Base-by-base conservation (phyloP, 225 moss, liverwort and hornwort genomes). In the Asterella californica region DNA sequence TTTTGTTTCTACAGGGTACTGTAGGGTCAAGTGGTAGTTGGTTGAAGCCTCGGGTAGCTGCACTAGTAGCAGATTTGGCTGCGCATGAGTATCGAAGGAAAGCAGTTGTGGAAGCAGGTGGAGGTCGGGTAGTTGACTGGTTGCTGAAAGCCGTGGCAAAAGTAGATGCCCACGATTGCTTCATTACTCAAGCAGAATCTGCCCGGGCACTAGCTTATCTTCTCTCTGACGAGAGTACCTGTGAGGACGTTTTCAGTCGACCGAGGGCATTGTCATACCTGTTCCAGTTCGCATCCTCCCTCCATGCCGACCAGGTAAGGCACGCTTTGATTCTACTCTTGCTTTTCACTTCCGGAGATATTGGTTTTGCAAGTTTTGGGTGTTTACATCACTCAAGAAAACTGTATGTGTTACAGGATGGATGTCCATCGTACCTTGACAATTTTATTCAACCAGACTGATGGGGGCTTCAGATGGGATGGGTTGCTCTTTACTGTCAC, bases 41-140 rank as follows among this genome's bases (percentile, higher is more conserved):
- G 99, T 91, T 95, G 87, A 93, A 89, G 52, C 95, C 99, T 80
- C 91, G 93, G 60, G 95, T 99, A 53, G 95, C 99, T 67, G 85
- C 92, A 55, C 81, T 99, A 47, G 83, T 99, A 75, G 99, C 99
- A 47, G 99, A 99, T 89, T 83, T 99, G 85, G 92, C 92, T 76
- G 93, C 93, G 53, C 95, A 99, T 75, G 92, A 92, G 74, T 82
- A 83, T 76, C 92, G 99, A 69, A 91, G 99, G 75, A 95, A 88
- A 80, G 92, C 99, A 64, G 90, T 99, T 42, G 93, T 92, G 66
- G 95, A 92, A 71, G 88, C 93, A 82, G 99, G 92, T 60, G 89
- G 91, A 84, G 99, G 99, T 78, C 78, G 85, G 81, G 93, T 94
- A 76, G 80, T 95, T 79, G 99, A 99, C 83, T 99, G 99, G 99